Evolutionary conservation across 495 filamentous ascomycete genomes (phyloP), one percentile per base, ranked within the genome.

Genomic region (Neurospora tetraspora): DNA sequence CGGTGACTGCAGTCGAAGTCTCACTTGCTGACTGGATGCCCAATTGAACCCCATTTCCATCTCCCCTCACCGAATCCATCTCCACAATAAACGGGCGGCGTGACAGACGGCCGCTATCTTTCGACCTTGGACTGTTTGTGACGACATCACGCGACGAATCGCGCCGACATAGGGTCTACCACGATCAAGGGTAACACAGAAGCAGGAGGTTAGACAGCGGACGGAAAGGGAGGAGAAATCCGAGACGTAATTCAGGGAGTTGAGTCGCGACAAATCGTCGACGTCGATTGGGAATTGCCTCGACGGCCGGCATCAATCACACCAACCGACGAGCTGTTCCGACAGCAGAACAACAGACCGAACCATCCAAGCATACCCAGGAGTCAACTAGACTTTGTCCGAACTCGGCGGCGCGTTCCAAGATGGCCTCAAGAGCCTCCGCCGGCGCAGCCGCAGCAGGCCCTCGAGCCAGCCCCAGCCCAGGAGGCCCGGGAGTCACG

Each of bases 401-500:
- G 27, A 65, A 9, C 27, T 65, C 23, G 34, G 53, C 53, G 53
- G 53, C 53, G 53, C 23, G 53, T 65, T 69, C 53, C 59, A 18
- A 70, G 31, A 83, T 83, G 82, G 73, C 77, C 40, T 80, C 78
- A 36, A 74, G 76, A 71, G 53, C 27, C 27, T 65, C 53, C 14
- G 27, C 53, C 27, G 53, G 53, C 53, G 53, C 53, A 65, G 53
- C 27, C 53, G 43, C 40, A 53, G 74, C 71, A 16, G 69, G 59
- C 39, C 70, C 72, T 40, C 71, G 75, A 65, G 53, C 16, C 77
- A 72, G 27, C 76, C 73, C 39, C 72, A 73, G 69, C 74, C 11
- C 47, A 27, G 20, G 47, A 59, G 72, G 38, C 31, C 75, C 77
- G 8, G 78, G 74, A 20, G 68, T 77, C 11, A 82, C 80, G 23